Percentiles rank a stretch among this genome's conserved stretches.
Evolutionary conservation across 139 green algal genomes (phyloP).

Genomic region (Chlorella sp.): DNA sequence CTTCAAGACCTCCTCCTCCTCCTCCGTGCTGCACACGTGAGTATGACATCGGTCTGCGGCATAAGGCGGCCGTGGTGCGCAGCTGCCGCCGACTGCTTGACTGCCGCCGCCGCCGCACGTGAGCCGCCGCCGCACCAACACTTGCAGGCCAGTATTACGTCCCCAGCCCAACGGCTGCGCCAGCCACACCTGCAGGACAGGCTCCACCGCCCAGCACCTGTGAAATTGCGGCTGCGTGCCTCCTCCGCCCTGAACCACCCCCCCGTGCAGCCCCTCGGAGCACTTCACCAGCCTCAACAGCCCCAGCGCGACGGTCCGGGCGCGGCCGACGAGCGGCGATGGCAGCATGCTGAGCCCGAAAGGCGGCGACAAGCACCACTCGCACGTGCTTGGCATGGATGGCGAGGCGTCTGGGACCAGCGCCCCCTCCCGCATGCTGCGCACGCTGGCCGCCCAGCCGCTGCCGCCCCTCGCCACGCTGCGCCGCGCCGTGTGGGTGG

Average conservation of each 20-base stretch:
- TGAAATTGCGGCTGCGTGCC: too few relatives aligned
- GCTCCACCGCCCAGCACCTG: too few relatives aligned
- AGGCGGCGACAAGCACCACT: conserved; percentile 12
- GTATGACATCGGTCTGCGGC: too few relatives aligned
- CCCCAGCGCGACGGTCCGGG: conserved; percentile 11
- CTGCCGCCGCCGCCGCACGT: not conserved
- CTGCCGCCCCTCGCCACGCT: not conserved
- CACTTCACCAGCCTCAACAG: conserved; percentile 20
- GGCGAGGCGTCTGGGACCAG: not conserved
- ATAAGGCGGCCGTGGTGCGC: too few relatives aligned
- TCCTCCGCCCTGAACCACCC: not conserved
- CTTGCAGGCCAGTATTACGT: not conserved
- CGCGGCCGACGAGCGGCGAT: conserved; percentile 6
- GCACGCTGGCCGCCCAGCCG: not conserved
- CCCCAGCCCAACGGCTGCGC: too few relatives aligned
- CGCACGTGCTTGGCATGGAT: not conserved
- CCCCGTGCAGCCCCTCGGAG: not conserved
- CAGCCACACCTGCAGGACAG: not conserved
- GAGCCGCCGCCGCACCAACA: not conserved
- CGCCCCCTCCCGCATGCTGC: not conserved
- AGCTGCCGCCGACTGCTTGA: too few relatives aligned
- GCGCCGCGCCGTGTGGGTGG: not conserved
- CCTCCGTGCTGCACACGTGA: conserved; percentile 23
- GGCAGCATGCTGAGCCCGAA: not conserved
- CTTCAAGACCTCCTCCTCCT: not conserved